Percentiles rank a stretch among this genome's conserved stretches.
Conservation (phyloP, 768 basidiomycete species). For the Neoboletus magnificus region DNA sequence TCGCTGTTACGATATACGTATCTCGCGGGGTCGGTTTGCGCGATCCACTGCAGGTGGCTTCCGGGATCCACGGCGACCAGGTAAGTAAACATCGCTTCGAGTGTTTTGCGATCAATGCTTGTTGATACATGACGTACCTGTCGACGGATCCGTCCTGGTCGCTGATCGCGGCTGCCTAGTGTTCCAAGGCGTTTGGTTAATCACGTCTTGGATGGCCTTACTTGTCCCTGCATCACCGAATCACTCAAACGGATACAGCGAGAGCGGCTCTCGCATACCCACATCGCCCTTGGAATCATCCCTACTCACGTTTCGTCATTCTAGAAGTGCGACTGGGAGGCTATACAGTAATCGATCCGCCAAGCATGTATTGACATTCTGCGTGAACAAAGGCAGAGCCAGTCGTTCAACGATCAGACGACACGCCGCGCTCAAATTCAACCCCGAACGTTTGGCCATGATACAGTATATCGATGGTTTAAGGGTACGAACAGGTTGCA, state of each 20-base stretch:
- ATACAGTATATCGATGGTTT: background rate
- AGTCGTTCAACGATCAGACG: no score
- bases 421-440: background rate
- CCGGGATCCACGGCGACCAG: background rate
- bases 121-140: no score
- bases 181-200: no score
- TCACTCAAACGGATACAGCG: background rate
- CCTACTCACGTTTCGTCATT: background rate
- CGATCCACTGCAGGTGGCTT: background rate
- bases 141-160: background rate
- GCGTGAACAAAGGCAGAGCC: background rate
- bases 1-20: background rate
- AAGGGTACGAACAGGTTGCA: background rate
- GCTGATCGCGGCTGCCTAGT: background rate
- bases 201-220: background rate
- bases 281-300: background rate
- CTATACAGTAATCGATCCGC: background rate
- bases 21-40: background rate
- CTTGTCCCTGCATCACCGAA: background rate
- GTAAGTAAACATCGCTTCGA: background rate
- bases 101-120: background rate
- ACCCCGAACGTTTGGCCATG: background rate
- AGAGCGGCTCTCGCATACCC: background rate
- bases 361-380: background rate
- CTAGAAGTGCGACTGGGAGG: background rate